phyloP scores from a whole-genome alignment of 2,329 filamentous ascomycete species.

The Fusarium sp. region DNA sequence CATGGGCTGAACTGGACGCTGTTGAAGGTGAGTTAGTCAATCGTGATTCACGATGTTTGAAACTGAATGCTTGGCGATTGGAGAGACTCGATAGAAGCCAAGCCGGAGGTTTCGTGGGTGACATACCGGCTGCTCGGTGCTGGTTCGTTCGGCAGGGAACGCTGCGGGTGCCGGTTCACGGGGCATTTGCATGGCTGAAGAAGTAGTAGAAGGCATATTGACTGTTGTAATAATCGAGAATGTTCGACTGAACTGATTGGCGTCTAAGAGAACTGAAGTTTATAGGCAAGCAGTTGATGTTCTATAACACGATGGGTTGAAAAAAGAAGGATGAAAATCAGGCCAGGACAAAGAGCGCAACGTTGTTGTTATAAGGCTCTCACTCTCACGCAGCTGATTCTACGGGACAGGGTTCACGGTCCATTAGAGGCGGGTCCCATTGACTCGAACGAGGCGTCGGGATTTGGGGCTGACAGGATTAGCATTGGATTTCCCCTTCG shows the following conservation, averaged over 20 bases:
- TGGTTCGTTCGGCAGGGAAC: slow-evolving; percentile 39
- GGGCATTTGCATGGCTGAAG: slow-evolving; percentile 43
- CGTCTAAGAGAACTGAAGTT: not conserved
- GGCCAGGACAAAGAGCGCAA: slow-evolving; percentile 20
- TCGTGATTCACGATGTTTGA: not conserved
- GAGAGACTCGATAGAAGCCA: not conserved
- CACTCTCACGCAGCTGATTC: slow-evolving; percentile 3
- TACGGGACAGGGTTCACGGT: slow-evolving; percentile 16
- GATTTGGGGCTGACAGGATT: slow-evolving; percentile 14
- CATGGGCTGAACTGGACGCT: slow-evolving; percentile 51
- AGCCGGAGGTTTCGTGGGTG: not conserved
- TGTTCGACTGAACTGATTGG: not conserved
- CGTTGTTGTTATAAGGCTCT: slow-evolving; percentile 32
- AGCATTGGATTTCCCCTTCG: not conserved
- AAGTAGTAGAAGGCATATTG: slow-evolving; percentile 32
- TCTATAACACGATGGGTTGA: not conserved
- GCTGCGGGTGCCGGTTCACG: slow-evolving; percentile 46
- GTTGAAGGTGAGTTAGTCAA: not conserved
- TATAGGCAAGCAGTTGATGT: not conserved
- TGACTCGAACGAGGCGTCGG: slow-evolving; percentile 10
- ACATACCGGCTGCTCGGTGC: slow-evolving; percentile 50
- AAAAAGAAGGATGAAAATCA: slow-evolving; percentile 9
- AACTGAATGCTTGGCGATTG: not conserved
- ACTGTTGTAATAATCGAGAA: not conserved
- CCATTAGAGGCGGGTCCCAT: slow-evolving; percentile 19